These are phyloP conservation scores for Alternaria sp. DNA, from an alignment of 2,329 filamentous ascomycete genomes.

Conservation along the genomic window DNA sequence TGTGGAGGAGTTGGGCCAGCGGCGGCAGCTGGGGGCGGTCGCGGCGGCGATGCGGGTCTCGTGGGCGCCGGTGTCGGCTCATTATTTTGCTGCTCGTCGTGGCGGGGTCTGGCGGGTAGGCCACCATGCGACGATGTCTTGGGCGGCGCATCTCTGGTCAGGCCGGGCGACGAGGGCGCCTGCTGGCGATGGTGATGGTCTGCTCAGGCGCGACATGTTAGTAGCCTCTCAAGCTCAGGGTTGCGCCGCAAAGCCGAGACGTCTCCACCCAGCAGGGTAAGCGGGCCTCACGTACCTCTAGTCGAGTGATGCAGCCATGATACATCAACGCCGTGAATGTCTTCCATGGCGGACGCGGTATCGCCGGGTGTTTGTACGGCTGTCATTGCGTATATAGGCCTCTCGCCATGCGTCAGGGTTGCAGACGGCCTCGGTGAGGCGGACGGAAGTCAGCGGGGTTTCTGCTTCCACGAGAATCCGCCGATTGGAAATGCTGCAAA, in stretches of 20 bases:
- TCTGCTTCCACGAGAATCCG: constrained; percentile 16
- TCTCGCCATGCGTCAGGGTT: constrained; percentile 35
- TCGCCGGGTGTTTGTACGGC: constrained; percentile 27
- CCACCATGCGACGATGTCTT: constrained; percentile 45
- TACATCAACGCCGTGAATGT: constrained; percentile 82
- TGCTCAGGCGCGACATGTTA: constrained; percentile 23
- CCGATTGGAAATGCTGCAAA: constrained; percentile 30
- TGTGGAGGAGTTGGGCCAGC: constrained; percentile 24
- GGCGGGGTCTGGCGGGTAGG: constrained; percentile 25
- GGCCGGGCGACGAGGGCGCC: constrained; percentile 45
- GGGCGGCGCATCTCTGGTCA: constrained; percentile 41
- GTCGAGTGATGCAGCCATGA: constrained; percentile 88
- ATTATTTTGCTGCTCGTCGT: constrained; percentile 23
- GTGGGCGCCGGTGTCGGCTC: constrained; percentile 27
- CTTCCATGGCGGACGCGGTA: constrained; percentile 67
- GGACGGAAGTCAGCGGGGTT: constrained; percentile 39
- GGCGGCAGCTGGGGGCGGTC: constrained; percentile 27
- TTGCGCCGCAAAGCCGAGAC: constrained; percentile 23
- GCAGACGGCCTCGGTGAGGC: constrained; percentile 19
- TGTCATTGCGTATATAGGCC: constrained; percentile 30
- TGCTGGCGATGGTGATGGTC: constrained; percentile 47
- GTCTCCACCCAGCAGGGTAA: constrained; percentile 30
- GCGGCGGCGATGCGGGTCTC: constrained; percentile 31
- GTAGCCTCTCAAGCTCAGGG: constrained; percentile 18
- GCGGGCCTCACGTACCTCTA: constrained; percentile 74